Base-by-base conservation (phyloP, 441 rosid genomes). In the Aleurites moluccanus region DNA sequence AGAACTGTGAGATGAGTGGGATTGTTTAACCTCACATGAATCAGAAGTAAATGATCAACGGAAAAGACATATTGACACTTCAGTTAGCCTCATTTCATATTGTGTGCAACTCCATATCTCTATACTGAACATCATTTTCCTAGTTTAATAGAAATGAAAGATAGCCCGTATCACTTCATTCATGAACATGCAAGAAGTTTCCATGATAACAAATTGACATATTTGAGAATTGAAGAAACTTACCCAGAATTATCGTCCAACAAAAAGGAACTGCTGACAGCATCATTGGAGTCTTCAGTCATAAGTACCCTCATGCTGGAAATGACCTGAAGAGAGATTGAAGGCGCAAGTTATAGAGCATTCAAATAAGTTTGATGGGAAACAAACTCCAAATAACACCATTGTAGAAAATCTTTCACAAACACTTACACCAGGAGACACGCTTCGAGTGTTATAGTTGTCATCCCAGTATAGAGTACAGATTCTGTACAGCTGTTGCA, bases 391-490 rank as follows among this genome's bases (percentile, higher is more conserved):
- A 47, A 50, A 69, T 40, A 62, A 33, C 70, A 67, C 21, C 8
- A 71, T 40, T 23, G 56, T 23, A 49, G 9, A 63, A 49, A 61
- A n/a, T 61, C 15, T 60, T 68, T 23, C 72, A 30, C 28, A 30
- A 64, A 61, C 30, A 78, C 92, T 85, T 89, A 94, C 99, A 76
- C 81, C 83, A 73, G 92, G 92, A 62, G 98, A 91, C 68, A 97
- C 99, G 67, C 99, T 97, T 85, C 92, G 86, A 73, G 99, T 97
- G 74, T 94, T 97, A 79, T 97, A 97, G 85, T 93, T 97, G 85
- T 97, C 99, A 64, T 97, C 99, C 97, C 96, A 89, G 78, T 97
- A 94, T 27, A 94, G 77, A 35, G 99, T 89, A 78, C 99, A 94
- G 75, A 94, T 92, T 88, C 99, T 91, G 77, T 94, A 97, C 56